Base-by-base conservation (phyloP, 108 stramenopile genomes). In the Cyclostephanos invisitatus region DNA sequence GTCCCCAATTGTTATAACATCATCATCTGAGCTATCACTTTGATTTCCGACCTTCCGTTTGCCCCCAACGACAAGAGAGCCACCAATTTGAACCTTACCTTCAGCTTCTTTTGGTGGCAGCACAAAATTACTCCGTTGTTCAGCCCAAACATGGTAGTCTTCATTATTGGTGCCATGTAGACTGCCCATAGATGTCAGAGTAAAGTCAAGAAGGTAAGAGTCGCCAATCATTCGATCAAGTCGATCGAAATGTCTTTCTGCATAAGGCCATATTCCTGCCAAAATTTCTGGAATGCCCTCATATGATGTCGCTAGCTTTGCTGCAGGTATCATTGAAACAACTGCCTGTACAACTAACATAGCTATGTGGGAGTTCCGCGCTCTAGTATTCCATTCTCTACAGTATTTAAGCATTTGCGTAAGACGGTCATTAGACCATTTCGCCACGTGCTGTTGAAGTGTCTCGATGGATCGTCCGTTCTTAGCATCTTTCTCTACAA, bases 341-440 rank as follows among this genome's bases (percentile, higher is more conserved):
- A 95, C 79, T 18, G 94, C 89, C 37, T 84, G 76, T 0, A 92
- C 78, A 12, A 88, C 77, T 17, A 87, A 25, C 89, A 92, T 90
- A 12, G 90, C 91, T 51, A 91, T 75, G 59, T 88, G 72, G 11
- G 86, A 88, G 69, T 95, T 92, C 21, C 90, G 82, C 15, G 94
- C 90, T 22, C 91, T 71, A 29, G 91, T 92, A 53, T 92, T 92
- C 94, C 94, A 95, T 48, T 95, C 94, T 53, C 94, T 81, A 67
- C 94, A 96, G 72, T 97, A 98, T 22, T 84, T 77, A 9, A 97
- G 72, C 22, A 96, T 86, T 71, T 91, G 84, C 12, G 64, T 77
- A 27, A 89, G 83, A 5, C 82, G 73, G 10, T 91, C 86, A 36
- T 80, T 62, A 36, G 68, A 50, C 96, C 96, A 97, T 11, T 67